Evolutionary conservation across 768 basidiomycete species (phyloP), one percentile per base, ranked within the genome.

Genomic region (Tylopilus sp.): DNA sequence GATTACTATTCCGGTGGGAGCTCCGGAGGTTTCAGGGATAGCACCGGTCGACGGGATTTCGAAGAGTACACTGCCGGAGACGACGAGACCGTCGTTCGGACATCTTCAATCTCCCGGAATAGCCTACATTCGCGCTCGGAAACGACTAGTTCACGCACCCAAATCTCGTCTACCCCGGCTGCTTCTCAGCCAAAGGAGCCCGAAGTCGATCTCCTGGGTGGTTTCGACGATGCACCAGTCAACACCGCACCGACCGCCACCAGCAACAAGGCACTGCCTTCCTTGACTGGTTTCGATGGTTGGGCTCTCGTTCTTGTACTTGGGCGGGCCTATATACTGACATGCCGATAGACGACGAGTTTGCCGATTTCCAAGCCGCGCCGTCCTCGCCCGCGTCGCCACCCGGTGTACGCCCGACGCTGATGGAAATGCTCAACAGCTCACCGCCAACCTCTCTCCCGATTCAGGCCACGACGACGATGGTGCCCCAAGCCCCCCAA

Each of bases 21-120:
- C 40, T 76, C 80, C 36, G 74, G 77, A 48, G 78, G 77, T 2
- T 90, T 87, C 71, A 75, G 79, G 45, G 88, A 91, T 54, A 74
- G 69, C 28, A 67, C 69, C 8, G 69, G 81, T 36, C 72, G 81
- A 15, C 73, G 75, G 49, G 79, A 80, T 22, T 98, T 83, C 57
- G 95, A 98, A 61, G 95, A 98, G 67, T 99, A 99, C 68, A 90
- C 95, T 57, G 97, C 95, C 12, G 95, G 95, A 2, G 92, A 92
- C 52, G 95, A 98, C 53, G 93, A 95, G n/a, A 69, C 64, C 36
- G 68, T 59, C 51, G 63, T 39, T 55, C 71, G 64, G 55, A 76
- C 68, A 47, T 75, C 68, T 40, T 74, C 73, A 20, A 36, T 75
- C 40, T 61, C 71, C 20, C 59, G 60, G 28, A 73, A 70, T 46